Evolutionary conservation across 768 basidiomycete species (phyloP), one percentile per base, ranked within the genome.

Genomic region (Collybia sp.): DNA sequence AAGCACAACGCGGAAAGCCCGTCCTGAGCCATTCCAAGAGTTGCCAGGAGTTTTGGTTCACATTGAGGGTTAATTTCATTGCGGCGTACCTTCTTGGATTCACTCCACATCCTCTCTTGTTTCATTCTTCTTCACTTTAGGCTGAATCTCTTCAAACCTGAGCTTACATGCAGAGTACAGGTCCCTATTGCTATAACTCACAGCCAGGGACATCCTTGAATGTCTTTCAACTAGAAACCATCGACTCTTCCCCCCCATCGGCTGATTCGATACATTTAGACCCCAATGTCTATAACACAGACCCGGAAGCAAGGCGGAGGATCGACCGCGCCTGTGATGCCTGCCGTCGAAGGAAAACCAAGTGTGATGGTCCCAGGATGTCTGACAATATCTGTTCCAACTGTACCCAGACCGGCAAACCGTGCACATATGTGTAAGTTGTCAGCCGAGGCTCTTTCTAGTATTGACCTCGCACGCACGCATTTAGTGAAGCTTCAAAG

Each of bases 351-450:
- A 71, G 74, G 37, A 83, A 83, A 60, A 77, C 76, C 34, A 76
- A 73, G 53, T 83, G 82, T 54, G 80, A 83, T 57, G 80, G 81
- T 6, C 70, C 79, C 12, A 71, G 65, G 53, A 75, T 72, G 66
- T 57, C 61, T 3, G 66, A 73, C 46, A 72, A 76, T 45, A 48
- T 71, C 16, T 85, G 83, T 55, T 71, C 83, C 32, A 83, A 80
- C 58, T 85, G 83, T 58, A 42, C 66, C 6, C 72, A 75, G 49
- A 60, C 68, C 46, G 63, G 66, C 49, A 79, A 76, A 50, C 54
- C 64, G 3, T 85, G 83, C 48, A 81, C 81, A 20, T 85, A 85
- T 55, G 50, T 82, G 81, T 81, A 50, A 41, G 78, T 69, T 31
- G 43, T 30, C 32, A 16, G 40, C 33, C 18, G 18, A 25, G 30